Percentiles rank a stretch among this genome's conserved stretches.
These are phyloP conservation scores for Xylariaceae sp. DNA, from an alignment of 2,329 filamentous ascomycete genomes.

Conservation along the genomic window DNA sequence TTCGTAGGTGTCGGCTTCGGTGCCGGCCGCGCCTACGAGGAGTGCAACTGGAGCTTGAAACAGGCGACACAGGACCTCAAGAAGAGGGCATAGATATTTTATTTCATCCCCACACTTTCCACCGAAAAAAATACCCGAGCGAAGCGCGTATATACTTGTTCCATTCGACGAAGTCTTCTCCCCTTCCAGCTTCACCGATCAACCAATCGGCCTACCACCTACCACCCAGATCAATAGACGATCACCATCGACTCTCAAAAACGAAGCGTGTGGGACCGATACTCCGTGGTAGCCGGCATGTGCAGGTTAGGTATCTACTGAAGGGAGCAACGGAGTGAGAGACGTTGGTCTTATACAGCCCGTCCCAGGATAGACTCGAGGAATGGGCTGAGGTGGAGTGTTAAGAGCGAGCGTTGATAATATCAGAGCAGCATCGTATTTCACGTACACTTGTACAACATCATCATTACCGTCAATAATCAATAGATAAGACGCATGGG, in stretches of 20 bases:
- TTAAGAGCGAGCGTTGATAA: conserved; percentile 9
- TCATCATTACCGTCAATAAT: conserved; percentile 8
- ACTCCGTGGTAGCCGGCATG: not conserved
- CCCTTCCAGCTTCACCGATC: not conserved
- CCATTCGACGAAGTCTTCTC: not conserved
- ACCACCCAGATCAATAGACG: conserved; percentile 1
- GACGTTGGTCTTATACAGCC: conserved; percentile 5
- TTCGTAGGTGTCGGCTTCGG: conserved; percentile 92
- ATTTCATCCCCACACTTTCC: not conserved
- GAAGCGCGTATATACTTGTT: conserved; percentile 2
- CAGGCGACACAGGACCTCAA: conserved; percentile 54
- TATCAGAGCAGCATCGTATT: conserved; percentile 9
- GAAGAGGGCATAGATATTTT: conserved; percentile 37
- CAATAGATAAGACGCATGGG: conserved; percentile 17
- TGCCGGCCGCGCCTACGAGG: conserved; percentile 93
- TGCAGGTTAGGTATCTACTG: not conserved
- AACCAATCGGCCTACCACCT: not conserved
- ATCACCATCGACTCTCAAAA: not conserved
- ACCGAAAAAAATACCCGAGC: not conserved
- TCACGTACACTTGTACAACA: conserved; percentile 19
- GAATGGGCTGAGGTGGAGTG: conserved; percentile 1
- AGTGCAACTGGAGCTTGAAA: conserved; percentile 81
- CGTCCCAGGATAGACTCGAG: conserved; percentile 8
- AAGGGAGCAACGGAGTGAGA: conserved; percentile 3
- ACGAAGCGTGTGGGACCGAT: not conserved